A percentile compares a stretch with the other conserved stretches of the same genome.
phyloP scores from a whole-genome alignment of 1,284 basidiomycete genomes.

The Chalciporus sp. region DNA sequence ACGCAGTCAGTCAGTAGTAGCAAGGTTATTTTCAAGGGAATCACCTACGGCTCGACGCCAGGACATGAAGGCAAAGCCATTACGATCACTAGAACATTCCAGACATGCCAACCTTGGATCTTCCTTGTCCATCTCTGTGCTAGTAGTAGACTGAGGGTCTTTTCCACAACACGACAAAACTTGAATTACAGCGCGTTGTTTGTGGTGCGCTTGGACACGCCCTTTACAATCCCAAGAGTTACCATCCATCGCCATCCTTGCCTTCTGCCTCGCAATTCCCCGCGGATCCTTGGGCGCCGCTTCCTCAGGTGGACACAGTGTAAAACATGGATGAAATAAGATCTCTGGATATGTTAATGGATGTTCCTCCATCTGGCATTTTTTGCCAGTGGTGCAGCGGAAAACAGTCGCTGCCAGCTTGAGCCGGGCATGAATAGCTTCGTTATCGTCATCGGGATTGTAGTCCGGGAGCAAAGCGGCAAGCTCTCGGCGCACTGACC shows the following conservation, averaged over 20 bases:
- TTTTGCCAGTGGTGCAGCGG: slow-evolving; percentile 16
- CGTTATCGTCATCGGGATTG: slow-evolving; percentile 21
- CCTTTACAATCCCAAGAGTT: slow-evolving; percentile 37
- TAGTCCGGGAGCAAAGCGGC: slow-evolving; percentile 31
- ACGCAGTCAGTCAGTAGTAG: background rate
- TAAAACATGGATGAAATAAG: slow-evolving; percentile 35
- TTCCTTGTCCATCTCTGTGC: slow-evolving; percentile 31
- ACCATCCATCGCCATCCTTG: slow-evolving; percentile 27
- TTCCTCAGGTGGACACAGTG: slow-evolving; percentile 5
- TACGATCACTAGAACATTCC: slow-evolving; percentile 14
- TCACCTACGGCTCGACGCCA: slow-evolving; percentile 28
- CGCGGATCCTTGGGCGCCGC: slow-evolving; percentile 24
- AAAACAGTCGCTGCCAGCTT: slow-evolving; percentile 36
- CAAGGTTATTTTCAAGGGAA: background rate
- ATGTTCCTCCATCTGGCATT: slow-evolving; percentile 20
- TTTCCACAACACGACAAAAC: slow-evolving; percentile 24
- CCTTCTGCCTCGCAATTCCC: slow-evolving; percentile 26
- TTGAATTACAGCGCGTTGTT: slow-evolving; percentile 15
- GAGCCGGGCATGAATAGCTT: slow-evolving; percentile 21
- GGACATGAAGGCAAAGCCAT: slow-evolving; percentile 16
- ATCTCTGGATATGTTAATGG: slow-evolving; percentile 31
- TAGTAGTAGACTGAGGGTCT: slow-evolving; percentile 28
- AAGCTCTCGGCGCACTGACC: slow-evolving; percentile 26
- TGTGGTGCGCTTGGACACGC: slow-evolving; percentile 24
- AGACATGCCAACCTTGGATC: slow-evolving; percentile 21